A percentile compares a stretch with the other conserved stretches of the same genome.
Conservation (phyloP, 352 stramenopile species). For the Phytophthora hybrid region DNA sequence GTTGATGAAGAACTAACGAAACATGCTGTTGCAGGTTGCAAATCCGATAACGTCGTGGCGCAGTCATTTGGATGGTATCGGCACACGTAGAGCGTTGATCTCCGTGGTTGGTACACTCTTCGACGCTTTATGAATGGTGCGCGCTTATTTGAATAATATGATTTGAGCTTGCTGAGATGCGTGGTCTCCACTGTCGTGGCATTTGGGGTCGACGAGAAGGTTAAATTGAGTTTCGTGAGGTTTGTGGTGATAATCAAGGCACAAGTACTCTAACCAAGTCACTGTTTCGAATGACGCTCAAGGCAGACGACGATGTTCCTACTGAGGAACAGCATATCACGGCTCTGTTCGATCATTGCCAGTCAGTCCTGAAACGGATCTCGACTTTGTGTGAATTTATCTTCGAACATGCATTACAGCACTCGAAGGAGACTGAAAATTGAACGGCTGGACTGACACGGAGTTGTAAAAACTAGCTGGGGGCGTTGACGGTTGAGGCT, state of each 20-base stretch:
- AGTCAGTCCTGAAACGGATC: conserved; percentile 30
- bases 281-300: conserved; percentile 43
- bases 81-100: neutral
- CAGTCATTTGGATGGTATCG: conserved; percentile 1
- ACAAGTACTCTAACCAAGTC: conserved; percentile 40
- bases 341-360: conserved; percentile 33
- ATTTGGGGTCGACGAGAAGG: conserved; percentile 32
- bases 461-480: neutral
- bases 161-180: conserved; percentile 38
- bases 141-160: conserved; percentile 47
- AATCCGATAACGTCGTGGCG: conserved; percentile 1
- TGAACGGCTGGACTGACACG: conserved; percentile 2
- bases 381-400: conserved; percentile 23
- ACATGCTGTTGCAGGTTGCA: neutral
- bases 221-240: conserved; percentile 10
- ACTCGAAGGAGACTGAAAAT: conserved; percentile 46
- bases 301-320: conserved; percentile 45
- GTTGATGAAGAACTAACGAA: neutral
- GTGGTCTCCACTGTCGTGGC: conserved; percentile 20
- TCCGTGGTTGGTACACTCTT: conserved; percentile 18
- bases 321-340: conserved; percentile 8
- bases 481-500: too few relatives aligned
- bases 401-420: conserved; percentile 39
- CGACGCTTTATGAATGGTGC: conserved; percentile 41
- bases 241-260: neutral